Conservation (phyloP, 2,329 filamentous ascomycete species). For the Trichoderma atroviride region DNA sequence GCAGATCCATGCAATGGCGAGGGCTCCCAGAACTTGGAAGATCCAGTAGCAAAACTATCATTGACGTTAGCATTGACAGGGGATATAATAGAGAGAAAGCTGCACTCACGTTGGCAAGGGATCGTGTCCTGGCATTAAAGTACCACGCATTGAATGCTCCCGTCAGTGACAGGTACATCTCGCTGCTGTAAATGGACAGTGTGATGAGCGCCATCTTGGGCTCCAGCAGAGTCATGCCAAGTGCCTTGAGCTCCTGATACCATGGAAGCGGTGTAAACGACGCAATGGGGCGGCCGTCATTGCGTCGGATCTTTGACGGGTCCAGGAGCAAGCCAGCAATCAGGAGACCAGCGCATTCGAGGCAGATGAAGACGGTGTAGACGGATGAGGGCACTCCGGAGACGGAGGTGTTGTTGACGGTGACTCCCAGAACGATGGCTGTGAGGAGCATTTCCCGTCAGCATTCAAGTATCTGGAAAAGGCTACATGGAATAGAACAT, state of each 20-base stretch:
- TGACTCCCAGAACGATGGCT: slow-evolving; percentile 25
- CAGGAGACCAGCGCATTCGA: slow-evolving; percentile 19
- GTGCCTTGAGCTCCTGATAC: slow-evolving; percentile 26
- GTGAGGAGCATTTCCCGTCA: neutral
- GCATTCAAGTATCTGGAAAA: neutral
- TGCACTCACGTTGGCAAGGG: slow-evolving; percentile 22
- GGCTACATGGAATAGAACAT: neutral
- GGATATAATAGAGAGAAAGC: neutral
- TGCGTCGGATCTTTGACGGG: slow-evolving; percentile 23
- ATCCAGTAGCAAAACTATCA: slow-evolving; percentile 25
- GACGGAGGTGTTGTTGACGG: slow-evolving; percentile 22
- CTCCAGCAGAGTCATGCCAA: slow-evolving; percentile 18
- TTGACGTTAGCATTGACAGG: neutral
- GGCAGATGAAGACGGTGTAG: slow-evolving; percentile 25
- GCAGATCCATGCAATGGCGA: slow-evolving; percentile 22
- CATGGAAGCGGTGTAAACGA: slow-evolving; percentile 24
- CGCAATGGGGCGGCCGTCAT: slow-evolving; percentile 26
- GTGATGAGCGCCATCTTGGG: slow-evolving; percentile 27
- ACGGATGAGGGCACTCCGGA: slow-evolving; percentile 25
- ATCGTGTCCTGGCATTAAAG: slow-evolving; percentile 23
- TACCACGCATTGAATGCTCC: slow-evolving; percentile 25
- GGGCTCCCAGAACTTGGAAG: slow-evolving; percentile 23
- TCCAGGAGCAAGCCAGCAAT: slow-evolving; percentile 18
- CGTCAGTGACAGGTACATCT: slow-evolving; percentile 25
- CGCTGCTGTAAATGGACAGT: slow-evolving; percentile 24